Evolutionary conservation across 2,329 filamentous ascomycete genomes (phyloP), one percentile per base, ranked within the genome.

Genomic region (Nemania diffusa): DNA sequence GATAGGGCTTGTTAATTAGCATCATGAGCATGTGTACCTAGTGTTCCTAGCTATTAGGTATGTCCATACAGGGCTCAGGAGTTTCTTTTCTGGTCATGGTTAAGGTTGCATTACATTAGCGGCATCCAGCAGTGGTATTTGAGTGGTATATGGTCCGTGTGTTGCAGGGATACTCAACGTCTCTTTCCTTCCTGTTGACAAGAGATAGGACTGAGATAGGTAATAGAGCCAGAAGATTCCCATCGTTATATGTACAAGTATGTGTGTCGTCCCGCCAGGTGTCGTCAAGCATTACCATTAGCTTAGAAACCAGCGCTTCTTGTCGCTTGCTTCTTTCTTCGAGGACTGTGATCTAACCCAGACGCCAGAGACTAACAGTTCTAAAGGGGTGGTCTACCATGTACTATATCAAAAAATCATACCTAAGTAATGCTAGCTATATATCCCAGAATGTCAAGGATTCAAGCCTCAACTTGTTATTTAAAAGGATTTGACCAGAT

Each of bases 31-130:
- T n/a, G 22, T 48, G n/a, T 24, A 24, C 26, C 48, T 29, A 6
- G 46, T n/a, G n/a, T n/a, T n/a, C n/a, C n/a, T n/a, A n/a, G n/a
- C n/a, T n/a, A n/a, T n/a, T n/a, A n/a, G n/a, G n/a, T n/a, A n/a
- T n/a, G n/a, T n/a, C n/a, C n/a, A n/a, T n/a, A n/a, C 20, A 48
- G 44, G 13, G 13, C 40, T 27, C 22, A 29, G 17, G 40, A 15
- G 40, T 22, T 44, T 44, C 17, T 44, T 44, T 20, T 44, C 17
- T 44, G 17, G 40, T 6, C 17, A 58, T 52, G 53, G 22, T 46
- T 42, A 46, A 29, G 15, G 64, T 67, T 62, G 46, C 56, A 62
- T 65, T 20, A 37, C 65, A 65, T 65, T 64, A 61, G 62, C 32
- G 57, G 13, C 46, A 53, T 53, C 65, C 62, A 62, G 26, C 48